These are phyloP conservation scores for Sporormia fimetaria DNA, from an alignment of 495 filamentous ascomycete genomes.

Conservation along the genomic window DNA sequence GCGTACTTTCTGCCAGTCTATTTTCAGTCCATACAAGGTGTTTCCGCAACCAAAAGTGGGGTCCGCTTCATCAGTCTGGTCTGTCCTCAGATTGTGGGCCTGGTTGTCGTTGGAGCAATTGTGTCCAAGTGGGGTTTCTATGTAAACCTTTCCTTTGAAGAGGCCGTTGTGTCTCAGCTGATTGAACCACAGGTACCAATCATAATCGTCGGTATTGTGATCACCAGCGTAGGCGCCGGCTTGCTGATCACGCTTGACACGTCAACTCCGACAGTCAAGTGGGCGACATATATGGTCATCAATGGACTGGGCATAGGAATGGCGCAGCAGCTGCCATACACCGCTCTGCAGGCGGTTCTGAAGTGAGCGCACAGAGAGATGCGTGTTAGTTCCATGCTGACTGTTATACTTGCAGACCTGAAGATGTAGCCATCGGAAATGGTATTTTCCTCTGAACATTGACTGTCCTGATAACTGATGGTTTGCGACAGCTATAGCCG, in stretches of 20 bases:
- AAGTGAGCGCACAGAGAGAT: too few species aligned
- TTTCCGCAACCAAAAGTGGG: conserved; percentile 4
- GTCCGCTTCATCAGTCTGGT: not conserved
- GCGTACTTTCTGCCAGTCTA: conserved; percentile 28
- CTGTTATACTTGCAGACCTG: too few species aligned
- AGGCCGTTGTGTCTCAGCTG: too few species aligned
- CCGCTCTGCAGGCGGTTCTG: conserved; percentile 4
- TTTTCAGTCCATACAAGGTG: conserved; percentile 25
- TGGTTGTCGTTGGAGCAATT: not conserved
- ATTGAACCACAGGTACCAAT: too few species aligned
- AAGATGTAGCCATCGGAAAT: conserved; percentile 1
- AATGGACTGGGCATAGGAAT: conserved; percentile 4
- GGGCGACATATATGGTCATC: not conserved
- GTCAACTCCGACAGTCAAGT: not conserved
- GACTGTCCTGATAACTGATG: too few species aligned
- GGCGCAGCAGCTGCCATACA: conserved; percentile 8
- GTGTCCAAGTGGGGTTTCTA: not conserved
- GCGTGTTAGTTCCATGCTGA: too few species aligned
- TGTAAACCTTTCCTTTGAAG: not conserved
- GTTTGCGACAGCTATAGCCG: conserved; percentile 5
- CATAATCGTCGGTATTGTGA: conserved; percentile 2
- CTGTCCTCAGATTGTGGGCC: not conserved
- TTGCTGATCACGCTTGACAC: not conserved
- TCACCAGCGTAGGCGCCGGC: not conserved
- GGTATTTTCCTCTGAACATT: too few species aligned